Conservation (phyloP, 495 filamentous ascomycete species). For the Parathielavia appendiculata region DNA sequence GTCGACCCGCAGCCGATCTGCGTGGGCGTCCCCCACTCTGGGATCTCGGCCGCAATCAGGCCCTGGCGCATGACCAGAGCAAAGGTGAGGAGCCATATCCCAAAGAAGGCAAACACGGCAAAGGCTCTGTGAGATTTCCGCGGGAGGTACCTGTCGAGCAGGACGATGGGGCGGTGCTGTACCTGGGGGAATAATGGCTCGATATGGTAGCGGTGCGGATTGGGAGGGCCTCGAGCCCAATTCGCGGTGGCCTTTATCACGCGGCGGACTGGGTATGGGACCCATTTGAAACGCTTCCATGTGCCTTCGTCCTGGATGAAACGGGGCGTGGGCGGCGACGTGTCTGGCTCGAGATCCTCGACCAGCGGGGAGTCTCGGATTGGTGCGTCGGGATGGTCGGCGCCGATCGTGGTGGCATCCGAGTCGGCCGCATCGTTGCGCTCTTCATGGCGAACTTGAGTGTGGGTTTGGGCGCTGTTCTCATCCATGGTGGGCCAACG, state of each 20-base stretch:
- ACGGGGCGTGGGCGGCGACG: constrained; percentile 32
- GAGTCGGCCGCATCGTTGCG: constrained; percentile 10
- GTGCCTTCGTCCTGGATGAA: constrained; percentile 37
- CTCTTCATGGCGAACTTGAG: neutral
- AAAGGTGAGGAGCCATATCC: constrained; percentile 69
- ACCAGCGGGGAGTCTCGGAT: constrained; percentile 18
- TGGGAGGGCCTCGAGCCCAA: constrained; percentile 70
- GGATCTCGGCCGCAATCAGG: constrained; percentile 57
- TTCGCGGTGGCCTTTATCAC: constrained; percentile 40
- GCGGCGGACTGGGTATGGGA: constrained; percentile 45
- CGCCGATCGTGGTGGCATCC: constrained; percentile 12
- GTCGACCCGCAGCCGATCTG: constrained; percentile 62
- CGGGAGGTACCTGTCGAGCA: constrained; percentile 61
- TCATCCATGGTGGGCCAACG: constrained; percentile 13
- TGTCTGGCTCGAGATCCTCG: constrained; percentile 30
- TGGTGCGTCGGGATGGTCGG: constrained; percentile 34
- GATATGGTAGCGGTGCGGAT: constrained; percentile 59
- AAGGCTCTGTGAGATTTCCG: constrained; percentile 54
- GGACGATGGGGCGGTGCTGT: constrained; percentile 62
- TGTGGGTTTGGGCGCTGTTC: neutral
- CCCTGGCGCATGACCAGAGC: constrained; percentile 60
- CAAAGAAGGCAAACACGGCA: constrained; percentile 57
- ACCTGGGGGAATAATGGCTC: constrained; percentile 61
- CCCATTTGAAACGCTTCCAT: constrained; percentile 42
- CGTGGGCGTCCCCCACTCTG: constrained; percentile 60